Percentiles rank a stretch among this genome's conserved stretches.
Evolutionary conservation across 1,284 basidiomycete genomes (phyloP).

Genomic region (Trichosporon sp.): DNA sequence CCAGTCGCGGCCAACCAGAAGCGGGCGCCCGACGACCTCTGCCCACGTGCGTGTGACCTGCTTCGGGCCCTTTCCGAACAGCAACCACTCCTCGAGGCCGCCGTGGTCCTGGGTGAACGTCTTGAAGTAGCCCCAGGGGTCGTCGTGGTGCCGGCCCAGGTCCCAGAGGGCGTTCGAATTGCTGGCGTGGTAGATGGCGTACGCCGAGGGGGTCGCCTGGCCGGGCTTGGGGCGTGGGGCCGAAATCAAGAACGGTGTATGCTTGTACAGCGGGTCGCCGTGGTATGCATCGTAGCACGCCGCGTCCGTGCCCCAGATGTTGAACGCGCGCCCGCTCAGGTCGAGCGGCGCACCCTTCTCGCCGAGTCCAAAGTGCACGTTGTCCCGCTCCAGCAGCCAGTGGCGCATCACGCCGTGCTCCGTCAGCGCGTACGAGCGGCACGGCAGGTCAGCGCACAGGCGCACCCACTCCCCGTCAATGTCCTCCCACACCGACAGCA

Average conservation of each 20-base stretch:
- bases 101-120: conserved; percentile 48
- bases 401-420: conserved; percentile 46
- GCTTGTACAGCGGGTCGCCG: conserved; percentile 52
- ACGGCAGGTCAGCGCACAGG: conserved; percentile 43
- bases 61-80: conserved; percentile 43
- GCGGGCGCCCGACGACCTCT: conserved; percentile 46
- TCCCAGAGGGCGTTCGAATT: conserved; percentile 50
- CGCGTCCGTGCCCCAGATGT: conserved; percentile 45
- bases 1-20: conserved; percentile 50
- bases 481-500: conserved; percentile 38
- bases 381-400: conserved; percentile 34
- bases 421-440: conserved; percentile 47
- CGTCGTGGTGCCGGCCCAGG: conserved; percentile 47
- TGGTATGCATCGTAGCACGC: conserved; percentile 50
- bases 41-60: conserved; percentile 42
- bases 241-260: conserved; percentile 51
- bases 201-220: conserved; percentile 33
- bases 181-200: conserved; percentile 49
- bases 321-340: conserved; percentile 42
- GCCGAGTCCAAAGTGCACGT: conserved; percentile 49
- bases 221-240: conserved; percentile 27
- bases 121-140: conserved; percentile 51
- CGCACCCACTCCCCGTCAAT: conserved; percentile 24
- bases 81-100: conserved; percentile 50
- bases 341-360: conserved; percentile 51